A percentile compares a stretch with the other conserved stretches of the same genome.
Evolutionary conservation across 2,329 filamentous ascomycete genomes (phyloP).

Genomic region (Byssochlamys sp.): DNA sequence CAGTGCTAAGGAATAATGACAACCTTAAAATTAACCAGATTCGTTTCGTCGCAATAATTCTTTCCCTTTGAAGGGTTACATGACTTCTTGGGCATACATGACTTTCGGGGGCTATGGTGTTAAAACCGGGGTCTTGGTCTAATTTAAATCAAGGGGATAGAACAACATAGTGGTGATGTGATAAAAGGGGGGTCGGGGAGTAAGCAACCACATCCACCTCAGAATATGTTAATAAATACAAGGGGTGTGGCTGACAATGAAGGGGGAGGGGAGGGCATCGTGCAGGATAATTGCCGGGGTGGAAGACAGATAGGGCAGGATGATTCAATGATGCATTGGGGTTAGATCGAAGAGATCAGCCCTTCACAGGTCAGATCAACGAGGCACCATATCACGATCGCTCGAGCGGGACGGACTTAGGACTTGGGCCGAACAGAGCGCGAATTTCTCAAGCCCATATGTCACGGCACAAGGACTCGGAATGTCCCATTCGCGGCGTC

Average conservation of each 20-base stretch:
- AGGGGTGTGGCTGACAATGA: neutral
- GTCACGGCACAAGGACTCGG: neutral
- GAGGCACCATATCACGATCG: neutral
- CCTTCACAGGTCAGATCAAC: neutral
- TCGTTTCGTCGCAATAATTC: slow-evolving; percentile 25
- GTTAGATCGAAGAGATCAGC: neutral
- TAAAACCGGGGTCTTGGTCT: slow-evolving; percentile 24
- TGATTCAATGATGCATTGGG: neutral
- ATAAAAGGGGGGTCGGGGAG: slow-evolving; percentile 2
- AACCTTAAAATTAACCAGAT: neutral
- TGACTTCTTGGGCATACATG: slow-evolving; percentile 34
- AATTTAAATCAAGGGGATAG: slow-evolving; percentile 21
- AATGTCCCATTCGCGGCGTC: slow-evolving; percentile 8
- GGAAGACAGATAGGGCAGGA: neutral
- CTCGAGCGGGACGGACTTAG: neutral
- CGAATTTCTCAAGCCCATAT: neutral
- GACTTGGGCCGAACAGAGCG: neutral
- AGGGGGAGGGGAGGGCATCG: neutral
- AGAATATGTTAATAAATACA: neutral
- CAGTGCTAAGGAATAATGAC: neutral
- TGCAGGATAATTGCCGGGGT: neutral
- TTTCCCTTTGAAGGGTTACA: slow-evolving; percentile 28
- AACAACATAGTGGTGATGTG: slow-evolving; percentile 11
- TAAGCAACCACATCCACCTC: slow-evolving; percentile 5
- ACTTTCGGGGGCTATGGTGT: slow-evolving; percentile 22